Evolutionary conservation across 129 eudicot species (phyloP).

Genomic region (Silybum marianum): DNA sequence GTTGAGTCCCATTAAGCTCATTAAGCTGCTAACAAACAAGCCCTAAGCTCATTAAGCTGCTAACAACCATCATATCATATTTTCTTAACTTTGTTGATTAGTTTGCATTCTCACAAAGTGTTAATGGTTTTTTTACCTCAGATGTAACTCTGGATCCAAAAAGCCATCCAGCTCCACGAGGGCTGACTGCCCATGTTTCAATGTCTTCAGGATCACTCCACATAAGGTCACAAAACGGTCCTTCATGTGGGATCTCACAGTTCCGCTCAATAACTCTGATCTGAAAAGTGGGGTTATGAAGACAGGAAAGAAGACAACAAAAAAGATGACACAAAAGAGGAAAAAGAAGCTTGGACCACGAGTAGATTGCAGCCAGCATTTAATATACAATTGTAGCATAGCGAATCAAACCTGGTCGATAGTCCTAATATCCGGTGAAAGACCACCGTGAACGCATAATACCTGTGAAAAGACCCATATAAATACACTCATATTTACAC

Average conservation of each 20-base stretch:
- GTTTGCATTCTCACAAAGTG: slow-evolving; percentile 3
- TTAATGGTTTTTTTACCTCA: slow-evolving; percentile 50
- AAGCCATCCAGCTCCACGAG: slow-evolving; percentile 99
- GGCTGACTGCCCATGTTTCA: slow-evolving; percentile 99
- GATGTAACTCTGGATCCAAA: slow-evolving; percentile 98
- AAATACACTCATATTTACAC: neutral
- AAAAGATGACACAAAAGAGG: neutral
- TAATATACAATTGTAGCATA: slow-evolving; percentile 20
- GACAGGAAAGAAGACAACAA: neutral
- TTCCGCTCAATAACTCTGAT: slow-evolving; percentile 91
- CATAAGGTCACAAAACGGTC: slow-evolving; percentile 98
- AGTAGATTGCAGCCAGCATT: slow-evolving; percentile 10
- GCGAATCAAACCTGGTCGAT: slow-evolving; percentile 76
- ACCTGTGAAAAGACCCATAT: slow-evolving; percentile 47
- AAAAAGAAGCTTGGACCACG: slow-evolving; percentile 9
- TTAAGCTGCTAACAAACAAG: no score
- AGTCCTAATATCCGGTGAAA: slow-evolving; percentile 96
- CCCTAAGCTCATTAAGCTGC: no score
- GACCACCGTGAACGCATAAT: slow-evolving; percentile 98
- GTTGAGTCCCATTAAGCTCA: no score
- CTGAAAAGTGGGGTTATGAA: slow-evolving; percentile 39
- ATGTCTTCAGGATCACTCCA: slow-evolving; percentile 99
- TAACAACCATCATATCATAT: neutral
- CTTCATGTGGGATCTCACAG: slow-evolving; percentile 99
- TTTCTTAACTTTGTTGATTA: neutral